Conservation (phyloP, 805 yeast species). For the Yarrowia bubula region DNA sequence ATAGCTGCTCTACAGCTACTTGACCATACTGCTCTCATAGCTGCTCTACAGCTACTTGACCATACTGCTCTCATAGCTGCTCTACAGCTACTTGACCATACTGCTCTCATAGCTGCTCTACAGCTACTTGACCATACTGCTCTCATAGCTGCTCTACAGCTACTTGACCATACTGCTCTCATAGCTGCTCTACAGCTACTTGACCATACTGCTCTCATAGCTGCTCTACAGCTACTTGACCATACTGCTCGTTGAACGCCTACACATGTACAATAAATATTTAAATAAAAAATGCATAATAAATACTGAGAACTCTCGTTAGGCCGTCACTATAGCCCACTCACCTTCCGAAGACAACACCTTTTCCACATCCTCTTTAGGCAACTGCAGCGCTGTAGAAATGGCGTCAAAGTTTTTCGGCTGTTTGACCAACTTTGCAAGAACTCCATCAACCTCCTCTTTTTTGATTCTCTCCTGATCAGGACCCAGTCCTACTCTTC, state of each 20-base stretch:
- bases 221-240: background rate
- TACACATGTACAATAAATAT: background rate
- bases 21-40: too few species aligned
- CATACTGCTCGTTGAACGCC: too few species aligned
- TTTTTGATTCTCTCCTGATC: constrained; percentile 13
- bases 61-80: too few species aligned
- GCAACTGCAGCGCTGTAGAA: constrained; percentile 63
- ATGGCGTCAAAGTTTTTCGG: constrained; percentile 44
- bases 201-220: too few species aligned
- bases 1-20: background rate
- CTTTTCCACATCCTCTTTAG: constrained; percentile 54
- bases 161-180: too few species aligned
- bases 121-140: too few species aligned
- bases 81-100: background rate
- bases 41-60: background rate
- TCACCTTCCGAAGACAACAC: constrained; percentile 50
- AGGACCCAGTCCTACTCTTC: constrained; percentile 1
- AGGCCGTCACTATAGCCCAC: constrained; percentile 46
- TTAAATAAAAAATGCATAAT: background rate
- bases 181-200: background rate
- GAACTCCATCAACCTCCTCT: constrained; percentile 30
- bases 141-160: background rate
- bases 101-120: background rate
- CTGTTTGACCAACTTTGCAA: constrained; percentile 30
- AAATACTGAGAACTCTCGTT: background rate